Percentiles rank a stretch among this genome's conserved stretches.
These are phyloP conservation scores for Streptanthus diversifolius DNA, from an alignment of 345 rosid species.

Conservation along the genomic window DNA sequence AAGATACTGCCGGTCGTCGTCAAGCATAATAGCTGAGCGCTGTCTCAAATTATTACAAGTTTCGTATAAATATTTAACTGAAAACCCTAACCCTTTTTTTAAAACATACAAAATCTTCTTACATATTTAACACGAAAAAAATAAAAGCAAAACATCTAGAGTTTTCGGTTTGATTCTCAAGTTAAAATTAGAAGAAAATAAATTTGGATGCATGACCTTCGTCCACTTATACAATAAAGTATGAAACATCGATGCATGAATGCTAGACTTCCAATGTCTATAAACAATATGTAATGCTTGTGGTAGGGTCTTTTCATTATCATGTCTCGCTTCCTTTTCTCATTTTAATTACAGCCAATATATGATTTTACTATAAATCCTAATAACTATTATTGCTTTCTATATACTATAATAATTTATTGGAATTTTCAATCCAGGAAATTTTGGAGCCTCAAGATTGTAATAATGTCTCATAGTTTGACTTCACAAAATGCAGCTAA, in stretches of 20 bases:
- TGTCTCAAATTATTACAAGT: background rate
- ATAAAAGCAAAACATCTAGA: background rate
- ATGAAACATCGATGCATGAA: slow-evolving; percentile 37
- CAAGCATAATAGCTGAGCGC: background rate
- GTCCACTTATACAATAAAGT: slow-evolving; percentile 34
- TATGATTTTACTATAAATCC: background rate
- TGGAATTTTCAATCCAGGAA: background rate
- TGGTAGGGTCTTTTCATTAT: slow-evolving; percentile 38
- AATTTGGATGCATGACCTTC: background rate
- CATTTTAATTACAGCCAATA: background rate
- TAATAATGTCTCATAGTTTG: slow-evolving; percentile 18
- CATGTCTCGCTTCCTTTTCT: slow-evolving; percentile 25
- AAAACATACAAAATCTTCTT: background rate
- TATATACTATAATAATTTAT: background rate
- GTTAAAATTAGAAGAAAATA: background rate
- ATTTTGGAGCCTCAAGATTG: slow-evolving; percentile 19
- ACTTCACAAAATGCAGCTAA: background rate
- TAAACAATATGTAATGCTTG: slow-evolving; percentile 12
- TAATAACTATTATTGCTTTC: background rate
- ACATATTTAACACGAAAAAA: background rate
- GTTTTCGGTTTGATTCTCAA: slow-evolving; percentile 7
- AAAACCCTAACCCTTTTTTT: background rate
- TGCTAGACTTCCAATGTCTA: slow-evolving; percentile 36
- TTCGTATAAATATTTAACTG: background rate
- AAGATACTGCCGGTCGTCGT: background rate